Evolutionary conservation across 495 filamentous ascomycete genomes (phyloP).

Genomic region (Aspergillus indologenus): DNA sequence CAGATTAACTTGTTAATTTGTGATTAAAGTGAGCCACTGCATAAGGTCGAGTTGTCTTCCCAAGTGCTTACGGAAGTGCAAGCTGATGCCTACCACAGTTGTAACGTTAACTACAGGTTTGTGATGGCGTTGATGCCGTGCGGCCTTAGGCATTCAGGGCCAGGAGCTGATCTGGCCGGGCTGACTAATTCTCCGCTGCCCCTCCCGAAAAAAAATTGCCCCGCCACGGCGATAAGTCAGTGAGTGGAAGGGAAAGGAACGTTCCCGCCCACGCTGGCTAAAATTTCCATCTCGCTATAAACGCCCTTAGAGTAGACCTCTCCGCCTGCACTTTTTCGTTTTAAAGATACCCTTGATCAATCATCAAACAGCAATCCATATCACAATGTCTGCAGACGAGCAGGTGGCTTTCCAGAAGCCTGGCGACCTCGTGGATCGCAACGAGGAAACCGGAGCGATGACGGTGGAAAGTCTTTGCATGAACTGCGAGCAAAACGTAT

Average conservation of each 20-base stretch:
- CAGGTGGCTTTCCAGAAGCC: slow-evolving; percentile 36
- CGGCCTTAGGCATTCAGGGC: background rate
- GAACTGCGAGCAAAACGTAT: slow-evolving; percentile 84
- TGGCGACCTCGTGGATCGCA: slow-evolving; percentile 40
- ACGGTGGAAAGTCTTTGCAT: slow-evolving; percentile 69
- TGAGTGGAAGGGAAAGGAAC: slow-evolving; percentile 39
- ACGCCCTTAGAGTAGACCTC: too few species aligned
- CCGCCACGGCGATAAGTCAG: slow-evolving; percentile 23
- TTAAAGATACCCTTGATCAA: too few species aligned
- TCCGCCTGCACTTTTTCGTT: slow-evolving; percentile 11
- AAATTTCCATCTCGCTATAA: slow-evolving; percentile 24
- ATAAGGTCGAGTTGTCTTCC: background rate
- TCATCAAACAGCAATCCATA: too few species aligned
- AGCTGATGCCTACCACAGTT: too few species aligned
- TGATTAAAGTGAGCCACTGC: background rate
- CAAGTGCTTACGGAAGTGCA: too few species aligned
- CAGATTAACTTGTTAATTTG: background rate
- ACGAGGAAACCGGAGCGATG: slow-evolving; percentile 48
- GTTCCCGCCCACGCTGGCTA: slow-evolving; percentile 30
- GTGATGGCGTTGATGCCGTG: background rate
- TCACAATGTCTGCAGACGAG: slow-evolving; percentile 36
- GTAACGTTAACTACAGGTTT: background rate
- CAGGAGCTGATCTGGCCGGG: background rate
- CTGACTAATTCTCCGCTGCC: slow-evolving; percentile 24
- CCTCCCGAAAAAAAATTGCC: slow-evolving; percentile 30